Base-by-base conservation (phyloP, 805 yeast species). In the Kuraishia capsulata region DNA sequence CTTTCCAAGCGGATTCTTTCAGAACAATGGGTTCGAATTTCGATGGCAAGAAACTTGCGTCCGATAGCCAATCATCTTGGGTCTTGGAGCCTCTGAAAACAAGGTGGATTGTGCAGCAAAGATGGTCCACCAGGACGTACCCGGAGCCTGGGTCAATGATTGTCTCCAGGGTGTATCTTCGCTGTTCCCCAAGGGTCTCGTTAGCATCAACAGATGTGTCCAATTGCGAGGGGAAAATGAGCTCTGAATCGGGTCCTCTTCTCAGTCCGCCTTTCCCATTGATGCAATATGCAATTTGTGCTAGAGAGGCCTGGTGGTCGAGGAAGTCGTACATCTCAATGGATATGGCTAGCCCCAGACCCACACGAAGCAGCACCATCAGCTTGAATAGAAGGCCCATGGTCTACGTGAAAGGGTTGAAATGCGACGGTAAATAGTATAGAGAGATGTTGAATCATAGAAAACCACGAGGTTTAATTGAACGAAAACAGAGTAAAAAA, bases 221-320 rank as follows among this genome's bases (percentile, higher is more conserved):
- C n/a, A n/a, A n/a, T n/a, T n/a, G n/a, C n/a, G n/a, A n/a, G n/a
- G n/a, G n/a, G 23, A 39, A 33, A 2, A 25, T 30, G 16, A 35
- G 26, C 14, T 46, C 33, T 9, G 24, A 33, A n/a, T 39, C 37
- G 1, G 51, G 52, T 23, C 44, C 46, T 16, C 13, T 26, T 30
- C 48, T 44, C 21, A 25, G 20, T 18, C 43, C 37, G 32, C 42
- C 33, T 9, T 19, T 35, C 18, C 18, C 30, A 4, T 48, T 33
- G 19, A 47, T 39, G 35, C 53, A 50, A 36, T 50, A 50, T 4
- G 54, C 41, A 4, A 50, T 34, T 25, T 50, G 54, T 5, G 21
- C 18, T 17, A 41, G 19, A 1, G 37, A 24, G 16, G 41, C 36
- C 26, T 30, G 31, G 28, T 28, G 20, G 28, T 36, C 25, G 5